Evolutionary conservation across 768 basidiomycete species (phyloP).

Genomic region (Amanita rubescens): DNA sequence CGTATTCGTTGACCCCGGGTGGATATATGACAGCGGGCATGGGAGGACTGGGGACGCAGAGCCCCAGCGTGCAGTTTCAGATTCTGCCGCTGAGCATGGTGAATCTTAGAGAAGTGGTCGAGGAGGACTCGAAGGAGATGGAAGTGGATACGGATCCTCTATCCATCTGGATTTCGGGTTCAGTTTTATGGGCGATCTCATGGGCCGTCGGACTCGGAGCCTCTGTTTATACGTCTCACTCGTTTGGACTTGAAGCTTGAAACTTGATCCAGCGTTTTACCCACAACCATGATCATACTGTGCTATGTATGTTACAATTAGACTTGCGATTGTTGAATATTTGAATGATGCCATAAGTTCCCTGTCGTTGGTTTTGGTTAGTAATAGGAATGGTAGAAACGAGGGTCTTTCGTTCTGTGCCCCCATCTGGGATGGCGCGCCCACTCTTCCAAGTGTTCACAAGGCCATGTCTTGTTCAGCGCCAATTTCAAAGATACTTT

Average conservation of each 20-base stretch:
- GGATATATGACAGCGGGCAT: slow-evolving; percentile 16
- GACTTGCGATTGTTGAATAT: slow-evolving; percentile 93
- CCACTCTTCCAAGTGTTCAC: no score
- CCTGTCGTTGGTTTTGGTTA: slow-evolving; percentile 34
- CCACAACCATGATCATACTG: background rate
- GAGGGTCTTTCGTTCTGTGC: no score
- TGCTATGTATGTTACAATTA: background rate
- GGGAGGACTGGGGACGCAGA: no score
- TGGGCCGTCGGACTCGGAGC: background rate
- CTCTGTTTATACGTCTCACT: background rate
- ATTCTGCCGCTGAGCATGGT: slow-evolving; percentile 21
- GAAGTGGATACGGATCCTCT: no score
- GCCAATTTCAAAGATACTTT: slow-evolving; percentile 1
- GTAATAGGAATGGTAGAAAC: background rate
- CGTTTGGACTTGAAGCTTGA: background rate
- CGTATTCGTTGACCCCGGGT: slow-evolving; percentile 25
- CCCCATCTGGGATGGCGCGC: no score
- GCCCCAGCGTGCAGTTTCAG: slow-evolving; percentile 14
- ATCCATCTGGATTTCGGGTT: background rate
- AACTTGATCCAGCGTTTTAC: background rate
- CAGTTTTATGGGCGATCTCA: no score
- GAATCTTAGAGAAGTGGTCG: slow-evolving; percentile 22
- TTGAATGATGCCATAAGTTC: slow-evolving; percentile 92
- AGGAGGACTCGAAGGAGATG: slow-evolving; percentile 18
- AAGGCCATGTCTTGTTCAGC: background rate